Base-by-base conservation (phyloP, 805 yeast species). In the Candida succiphila region DNA sequence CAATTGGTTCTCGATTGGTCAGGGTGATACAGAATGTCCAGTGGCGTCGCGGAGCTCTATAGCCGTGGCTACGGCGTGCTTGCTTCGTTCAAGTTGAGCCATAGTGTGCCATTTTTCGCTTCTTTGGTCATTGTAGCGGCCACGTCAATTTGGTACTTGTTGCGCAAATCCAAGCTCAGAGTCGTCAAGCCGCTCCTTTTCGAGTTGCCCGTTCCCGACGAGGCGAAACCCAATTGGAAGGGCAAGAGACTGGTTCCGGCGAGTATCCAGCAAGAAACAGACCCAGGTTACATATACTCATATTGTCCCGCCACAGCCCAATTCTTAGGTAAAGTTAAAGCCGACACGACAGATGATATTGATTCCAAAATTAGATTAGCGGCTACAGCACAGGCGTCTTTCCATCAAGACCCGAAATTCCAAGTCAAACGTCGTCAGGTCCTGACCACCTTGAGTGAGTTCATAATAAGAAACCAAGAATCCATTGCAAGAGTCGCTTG, bases 231-330 rank as follows among this genome's bases (percentile, higher is more conserved):
- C 4, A 89, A 85, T 51, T 88, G 96, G 96, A 87, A 87, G 55
- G 95, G 95, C 6, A 80, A 75, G 46, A 63, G 95, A 33, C 63
- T 85, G 23, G 70, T 72, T 33, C 78, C 86, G 0, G 69, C 80
- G 12, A 61, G 75, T 12, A 64, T 84, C 4, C 60, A 61, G 30
- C 72, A 73, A 36, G 67, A 69, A 2, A 70, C 69, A 17, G 87
- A 81, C 34, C 83, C 89, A 2, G 65, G 61, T 16, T 64, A 58
- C 42, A 83, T 89, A 40, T 88, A 85, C 49, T 75, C 88, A 39
- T 81, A 84, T 54, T 89, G 98, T 59, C 98, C 98, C 4, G 96
- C 97, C 0, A 92, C 97, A 0, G 94, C 96, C 23, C 96, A 86
- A 57, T 77, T 63, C 40, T 63, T 89, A 42, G 97, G 95, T 1